Base-by-base conservation (phyloP, 495 filamentous ascomycete species). In the Aspergillus cavernicola region DNA sequence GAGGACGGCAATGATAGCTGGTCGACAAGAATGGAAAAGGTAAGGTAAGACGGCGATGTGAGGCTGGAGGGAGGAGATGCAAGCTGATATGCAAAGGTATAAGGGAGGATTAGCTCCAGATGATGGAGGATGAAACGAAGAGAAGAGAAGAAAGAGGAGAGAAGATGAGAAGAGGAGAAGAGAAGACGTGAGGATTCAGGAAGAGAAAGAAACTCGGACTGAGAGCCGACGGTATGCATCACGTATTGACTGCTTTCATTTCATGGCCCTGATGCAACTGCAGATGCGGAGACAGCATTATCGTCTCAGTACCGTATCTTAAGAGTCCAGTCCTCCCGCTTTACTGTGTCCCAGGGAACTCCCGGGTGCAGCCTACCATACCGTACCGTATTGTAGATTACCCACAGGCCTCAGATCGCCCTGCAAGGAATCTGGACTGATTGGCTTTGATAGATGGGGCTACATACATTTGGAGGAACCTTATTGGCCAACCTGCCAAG, bases 391-490 rank as follows among this genome's bases (percentile, higher is more conserved):
- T 33, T n/a, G 12, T n/a, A 13, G 7, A 7, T 4, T 24, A 23
- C 31, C 58, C 38, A 52, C 43, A 46, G 22, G 18, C 40, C 42
- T 47, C 52, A 51, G 60, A 59, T 62, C 59, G 52, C 19, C 55
- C 55, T 36, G 55, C 45, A 59, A 62, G 56, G 60, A 54, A 36
- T 33, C 42, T 29, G 31, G 26, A 51, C 55, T 57, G 53, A 63
- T 63, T 63, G 56, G 60, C 55, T 32, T 43, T 10, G 4, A 11
- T n/a, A 12, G 48, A 39, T 38, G 45, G 56, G 24, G 39, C 39
- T 35, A 32, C 19, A 44, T 28, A 12, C 13, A 4, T 5, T 16
- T 12, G 8, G 6, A 31, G 8, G 16, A 12, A 4, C 1, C 1
- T 55, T 24, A 59, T 60, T 58, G 36, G 53, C 13, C 9, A 6